Conservation (phyloP, 2,329 filamentous ascomycete genomes). For the Aspergillus sp. region DNA sequence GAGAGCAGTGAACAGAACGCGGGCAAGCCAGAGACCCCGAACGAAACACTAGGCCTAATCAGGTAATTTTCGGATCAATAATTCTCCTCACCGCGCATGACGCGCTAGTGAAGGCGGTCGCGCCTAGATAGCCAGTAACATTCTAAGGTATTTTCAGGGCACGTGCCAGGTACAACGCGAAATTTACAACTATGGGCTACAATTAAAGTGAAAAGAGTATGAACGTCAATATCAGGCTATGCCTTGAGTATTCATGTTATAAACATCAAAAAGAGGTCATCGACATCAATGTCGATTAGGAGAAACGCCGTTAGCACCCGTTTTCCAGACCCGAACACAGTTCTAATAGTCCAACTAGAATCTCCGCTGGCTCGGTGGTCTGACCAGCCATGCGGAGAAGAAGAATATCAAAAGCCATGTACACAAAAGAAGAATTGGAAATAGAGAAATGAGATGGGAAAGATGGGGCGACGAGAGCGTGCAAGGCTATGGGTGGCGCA, state of each 20-base stretch:
- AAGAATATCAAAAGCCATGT: constrained; percentile 43
- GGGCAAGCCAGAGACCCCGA: constrained; percentile 42
- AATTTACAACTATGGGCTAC: not conserved
- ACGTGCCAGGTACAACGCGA: constrained; percentile 9
- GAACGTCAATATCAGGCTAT: constrained; percentile 24
- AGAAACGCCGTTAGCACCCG: constrained; percentile 44
- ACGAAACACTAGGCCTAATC: constrained; percentile 33
- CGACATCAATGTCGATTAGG: constrained; percentile 32
- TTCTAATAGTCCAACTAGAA: constrained; percentile 43
- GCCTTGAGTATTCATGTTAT: constrained; percentile 33
- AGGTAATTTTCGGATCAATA: constrained; percentile 25
- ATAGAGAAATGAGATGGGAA: constrained; percentile 21
- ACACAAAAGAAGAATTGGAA: constrained; percentile 34
- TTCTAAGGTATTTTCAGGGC: not conserved
- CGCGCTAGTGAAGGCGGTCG: constrained; percentile 13
- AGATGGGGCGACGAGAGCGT: constrained; percentile 19
- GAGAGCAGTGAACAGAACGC: constrained; percentile 30
- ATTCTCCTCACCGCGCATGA: constrained; percentile 29
- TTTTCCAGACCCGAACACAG: constrained; percentile 46
- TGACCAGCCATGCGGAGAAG: constrained; percentile 24
- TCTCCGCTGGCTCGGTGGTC: constrained; percentile 29
- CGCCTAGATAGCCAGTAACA: constrained; percentile 8
- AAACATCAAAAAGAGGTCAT: constrained; percentile 31
- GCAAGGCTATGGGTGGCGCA: constrained; percentile 21
- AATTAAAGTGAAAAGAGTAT: not conserved